Evolutionary conservation across 2,329 filamentous ascomycete species (phyloP), one percentile per base, ranked within the genome.

Genomic region (Corinectria fuckeliana): DNA sequence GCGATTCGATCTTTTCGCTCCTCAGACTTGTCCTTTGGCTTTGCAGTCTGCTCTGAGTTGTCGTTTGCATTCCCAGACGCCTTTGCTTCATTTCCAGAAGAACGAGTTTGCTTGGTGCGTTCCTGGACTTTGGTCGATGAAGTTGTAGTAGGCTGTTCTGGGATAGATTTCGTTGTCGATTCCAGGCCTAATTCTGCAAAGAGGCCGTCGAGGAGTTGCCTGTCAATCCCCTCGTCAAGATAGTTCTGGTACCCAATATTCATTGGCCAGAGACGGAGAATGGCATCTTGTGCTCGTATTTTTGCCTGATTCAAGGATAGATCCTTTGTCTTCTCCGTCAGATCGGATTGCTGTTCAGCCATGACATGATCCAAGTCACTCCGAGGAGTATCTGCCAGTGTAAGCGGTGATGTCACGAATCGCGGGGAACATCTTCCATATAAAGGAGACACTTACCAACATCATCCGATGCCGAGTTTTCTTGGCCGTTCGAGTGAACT

Each of bases 1-100:
- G 91, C 90, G 60, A 94, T 91, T 39, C 91, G 86, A 64, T 92
- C 90, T 66, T 91, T 91, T 20, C 91, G 84, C 69, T 91, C 87
- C 63, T 90, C 81, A 7, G 84, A 80, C 62, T 74, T 77, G 36
- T 75, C 70, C n/a, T 65, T 67, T 3, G 50, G 82, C 68, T 90
- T 86, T 60, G 89, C 80, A 7, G 81, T 77, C 65, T 66, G 28
- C 66, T 67, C 26, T 39, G 53, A 9, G 42, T 23, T 23, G 38
- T 13, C 26, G 16, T 9, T 39, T 6, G n/a, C n/a, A 10, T 44
- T 38, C 13, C 23, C 50, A 10, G 38, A 2, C 32, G 45, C 13
- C 13, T 36, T 50, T 14, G 23, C 49, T 8, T 41, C 30, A 32
- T n/a, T 48, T 11, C 18, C 30, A 18, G 51, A 36, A 18, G 45